Base-by-base conservation (phyloP, 768 basidiomycete genomes). In the Tulasnella sp. region DNA sequence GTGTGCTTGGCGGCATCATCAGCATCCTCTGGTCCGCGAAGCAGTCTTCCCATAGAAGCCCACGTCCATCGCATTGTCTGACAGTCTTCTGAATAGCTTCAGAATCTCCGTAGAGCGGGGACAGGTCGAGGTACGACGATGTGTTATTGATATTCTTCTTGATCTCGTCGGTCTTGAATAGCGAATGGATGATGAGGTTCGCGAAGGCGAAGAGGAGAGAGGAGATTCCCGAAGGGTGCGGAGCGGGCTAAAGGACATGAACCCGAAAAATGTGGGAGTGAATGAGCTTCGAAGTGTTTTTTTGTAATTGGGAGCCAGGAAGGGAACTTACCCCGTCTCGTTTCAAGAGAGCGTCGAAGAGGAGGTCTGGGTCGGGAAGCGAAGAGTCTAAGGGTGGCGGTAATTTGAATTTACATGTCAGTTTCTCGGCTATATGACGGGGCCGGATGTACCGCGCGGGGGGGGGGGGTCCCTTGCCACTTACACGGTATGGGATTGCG, bases 111-210 rank as follows among this genome's bases (percentile, higher is more conserved):
- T 94, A 94, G 9, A 94, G 81, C 8, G 91, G 86, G 79, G 89
- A 90, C 54, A 94, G 81, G 80, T 94, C 93, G 19, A 94, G 85
- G 82, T 94, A 94, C 79, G 89, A 90, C 81, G 89, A 90, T 0
- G 89, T 83, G 58, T 87, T 83, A 80, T 94, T 94, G 75, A 88
- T 85, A 0, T 84, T 85, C 81, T 83, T 85, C 80, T 90, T 85
- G 3, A 25, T 67, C 37, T 76, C 76, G 36, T 86, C 88, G 0
- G 94, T 89, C 78, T 90, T 84, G 84, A 94, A 94, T 78, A 91
- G 86, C 74, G 84, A 86, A 82, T 94, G 92, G 79, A 91, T 92
- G 77, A 93, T 85, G 76, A 93, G 83, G 79, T 92, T 87, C 15
- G 92, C 92, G 79, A 94, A 92, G 0, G 92, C 90, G 79, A 78